Evolutionary conservation across 345 rosid genomes (phyloP).

Genomic region (Brassica incana): DNA sequence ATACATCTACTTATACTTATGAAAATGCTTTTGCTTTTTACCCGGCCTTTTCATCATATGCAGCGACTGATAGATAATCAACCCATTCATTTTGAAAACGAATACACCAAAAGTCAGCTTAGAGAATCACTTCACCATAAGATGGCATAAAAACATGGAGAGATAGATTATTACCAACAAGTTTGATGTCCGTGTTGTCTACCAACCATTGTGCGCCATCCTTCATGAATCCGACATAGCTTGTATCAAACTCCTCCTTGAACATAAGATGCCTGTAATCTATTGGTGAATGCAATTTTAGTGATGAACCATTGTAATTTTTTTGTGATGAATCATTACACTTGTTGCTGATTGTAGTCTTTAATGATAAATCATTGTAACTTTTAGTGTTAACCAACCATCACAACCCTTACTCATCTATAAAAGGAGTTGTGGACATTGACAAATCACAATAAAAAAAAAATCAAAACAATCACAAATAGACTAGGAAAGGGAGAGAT

Average conservation of each 20-base stretch:
- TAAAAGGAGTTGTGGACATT: too few relatives aligned
- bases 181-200: constrained; percentile 82
- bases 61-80: constrained; percentile 81
- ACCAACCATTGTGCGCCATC: constrained; percentile 94
- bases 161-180: constrained; percentile 54
- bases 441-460: too few relatives aligned
- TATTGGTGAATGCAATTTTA: too few relatives aligned
- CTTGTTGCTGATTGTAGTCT: too few relatives aligned
- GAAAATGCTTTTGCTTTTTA: constrained; percentile 26
- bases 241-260: constrained; percentile 65
- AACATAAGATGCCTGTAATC: constrained; percentile 77
- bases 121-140: background rate
- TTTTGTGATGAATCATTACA: too few relatives aligned
- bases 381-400: too few relatives aligned
- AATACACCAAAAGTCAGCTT: constrained; percentile 2
- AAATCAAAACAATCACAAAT: too few relatives aligned
- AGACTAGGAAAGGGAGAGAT: too few relatives aligned
- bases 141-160: background rate
- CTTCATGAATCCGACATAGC: constrained; percentile 76
- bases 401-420: too few relatives aligned
- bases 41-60: constrained; percentile 53
- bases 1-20: background rate
- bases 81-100: constrained; percentile 44
- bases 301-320: too few relatives aligned
- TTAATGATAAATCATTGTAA: too few relatives aligned